Base-by-base conservation (phyloP, 148 eudicot genomes). In the Rhododendron simsii region DNA sequence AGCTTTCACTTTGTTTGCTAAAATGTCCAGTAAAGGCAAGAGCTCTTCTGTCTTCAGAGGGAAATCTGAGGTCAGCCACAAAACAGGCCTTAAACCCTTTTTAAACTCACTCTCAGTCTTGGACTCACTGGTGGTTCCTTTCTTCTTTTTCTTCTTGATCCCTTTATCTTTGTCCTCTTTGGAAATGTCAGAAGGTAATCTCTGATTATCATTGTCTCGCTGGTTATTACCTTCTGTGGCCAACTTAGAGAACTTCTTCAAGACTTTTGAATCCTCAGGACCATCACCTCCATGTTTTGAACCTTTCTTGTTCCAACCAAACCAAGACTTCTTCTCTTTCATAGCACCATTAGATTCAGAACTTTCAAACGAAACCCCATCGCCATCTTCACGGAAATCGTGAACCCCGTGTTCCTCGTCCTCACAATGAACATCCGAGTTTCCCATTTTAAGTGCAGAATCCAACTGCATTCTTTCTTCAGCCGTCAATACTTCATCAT, bases 1-100 rank as follows among this genome's bases (percentile, higher is more conserved):
- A 44, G 99, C 99, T 88, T 95, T 96, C 33, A 96, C 99, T 92
- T 96, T 96, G 88, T 96, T 95, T 61, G 99, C 99, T 89, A 96
- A 88, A 84, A 96, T 96, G 87, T 96, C 99, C 1, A 96, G 94
- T 89, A 96, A 92, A 51, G 99, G 99, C 92, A 96, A 87, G 82
- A 96, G 93, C 89, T 96, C 99, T 82, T 96, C 99, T 12, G 95
- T 95, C 87, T 90, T 92, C 91, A 96, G 88, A 2, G 98, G 98
- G 76, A 96, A 96, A 90, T 95, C 98, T 18, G 95, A 95, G 45
- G 99, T 95, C 88, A 96, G 86, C 97, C 98, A 96, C 69, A 96
- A 87, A 86, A 95, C 96, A 73, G 99, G 99, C 87, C 97, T 89
- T 87, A 96, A 85, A 81, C 98, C 98, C 89, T 94, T 96, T 87